These are phyloP conservation scores for Colletotrichum noveboracense DNA, from an alignment of 2,329 filamentous ascomycete species.

Conservation along the genomic window DNA sequence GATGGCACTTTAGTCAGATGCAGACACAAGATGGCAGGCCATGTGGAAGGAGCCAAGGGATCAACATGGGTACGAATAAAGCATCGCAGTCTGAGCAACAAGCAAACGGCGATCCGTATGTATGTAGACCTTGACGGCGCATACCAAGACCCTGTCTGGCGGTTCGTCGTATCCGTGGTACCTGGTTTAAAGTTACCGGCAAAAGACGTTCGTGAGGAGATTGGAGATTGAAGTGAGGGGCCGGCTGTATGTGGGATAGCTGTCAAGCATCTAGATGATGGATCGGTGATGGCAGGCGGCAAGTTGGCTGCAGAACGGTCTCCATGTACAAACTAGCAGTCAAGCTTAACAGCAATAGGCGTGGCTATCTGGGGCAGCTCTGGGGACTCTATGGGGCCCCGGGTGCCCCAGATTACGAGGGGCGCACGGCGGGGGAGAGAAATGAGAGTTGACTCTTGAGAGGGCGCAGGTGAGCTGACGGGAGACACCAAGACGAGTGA, in stretches of 20 bases:
- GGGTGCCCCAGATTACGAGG: slow-evolving; percentile 1
- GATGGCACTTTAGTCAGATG: neutral
- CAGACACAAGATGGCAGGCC: neutral
- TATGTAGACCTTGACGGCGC: neutral
- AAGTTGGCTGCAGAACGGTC: neutral
- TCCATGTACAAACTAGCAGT: neutral
- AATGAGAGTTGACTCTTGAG: neutral
- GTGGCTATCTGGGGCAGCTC: neutral
- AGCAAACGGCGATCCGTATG: neutral
- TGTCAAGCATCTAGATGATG: neutral
- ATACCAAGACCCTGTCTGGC: neutral
- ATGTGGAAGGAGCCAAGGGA: neutral
- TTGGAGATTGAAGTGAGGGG: neutral
- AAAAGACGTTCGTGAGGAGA: neutral
- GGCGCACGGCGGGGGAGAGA: neutral
- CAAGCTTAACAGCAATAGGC: slow-evolving; percentile 7
- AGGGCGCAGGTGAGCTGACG: neutral
- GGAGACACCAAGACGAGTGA: neutral
- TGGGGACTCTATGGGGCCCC: neutral
- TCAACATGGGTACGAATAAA: neutral
- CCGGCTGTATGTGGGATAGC: neutral
- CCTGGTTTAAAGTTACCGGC: neutral
- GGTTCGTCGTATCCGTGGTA: neutral
- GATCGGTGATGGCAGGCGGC: neutral
- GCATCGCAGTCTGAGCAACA: neutral